Conservation (phyloP, 345 rosid species). For the Jatropha curcas region DNA sequence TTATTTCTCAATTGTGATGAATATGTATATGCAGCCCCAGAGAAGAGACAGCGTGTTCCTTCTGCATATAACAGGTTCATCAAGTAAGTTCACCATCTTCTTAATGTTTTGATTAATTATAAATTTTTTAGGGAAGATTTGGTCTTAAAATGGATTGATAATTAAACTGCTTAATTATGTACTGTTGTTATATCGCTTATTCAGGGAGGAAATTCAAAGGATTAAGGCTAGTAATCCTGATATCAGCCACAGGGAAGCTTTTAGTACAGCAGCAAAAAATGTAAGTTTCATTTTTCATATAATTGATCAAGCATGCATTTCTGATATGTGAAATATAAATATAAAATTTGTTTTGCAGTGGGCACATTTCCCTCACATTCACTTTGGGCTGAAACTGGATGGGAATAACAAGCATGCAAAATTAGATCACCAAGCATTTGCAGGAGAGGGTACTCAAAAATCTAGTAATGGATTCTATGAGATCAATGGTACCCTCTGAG, state of each 20-base stretch:
- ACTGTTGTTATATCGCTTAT: too few relatives aligned
- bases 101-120: too few relatives aligned
- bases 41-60: constrained; percentile 97
- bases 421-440: constrained; percentile 55
- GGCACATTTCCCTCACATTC: constrained; percentile 97
- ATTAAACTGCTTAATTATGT: background rate
- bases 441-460: constrained; percentile 48
- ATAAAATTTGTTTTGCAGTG: constrained; percentile 47
- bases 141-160: background rate
- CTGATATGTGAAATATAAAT: too few relatives aligned
- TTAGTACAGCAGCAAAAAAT: constrained; percentile 97
- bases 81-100: constrained; percentile 52
- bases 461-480: constrained; percentile 56
- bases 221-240: constrained; percentile 94
- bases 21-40: constrained; percentile 72
- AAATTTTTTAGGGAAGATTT: too few relatives aligned
- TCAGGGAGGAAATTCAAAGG: constrained; percentile 97
- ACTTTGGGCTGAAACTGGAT: constrained; percentile 85
- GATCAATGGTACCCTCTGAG: constrained; percentile 18
- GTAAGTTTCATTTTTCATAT: constrained; percentile 53
- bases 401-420: constrained; percentile 69
- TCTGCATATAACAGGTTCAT: constrained; percentile 97
- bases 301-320: background rate
- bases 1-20: constrained; percentile 14
- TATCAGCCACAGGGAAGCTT: constrained; percentile 96